Evolutionary conservation across 2,329 filamentous ascomycete genomes (phyloP).

Genomic region (Colletotrichum nymphaeae): DNA sequence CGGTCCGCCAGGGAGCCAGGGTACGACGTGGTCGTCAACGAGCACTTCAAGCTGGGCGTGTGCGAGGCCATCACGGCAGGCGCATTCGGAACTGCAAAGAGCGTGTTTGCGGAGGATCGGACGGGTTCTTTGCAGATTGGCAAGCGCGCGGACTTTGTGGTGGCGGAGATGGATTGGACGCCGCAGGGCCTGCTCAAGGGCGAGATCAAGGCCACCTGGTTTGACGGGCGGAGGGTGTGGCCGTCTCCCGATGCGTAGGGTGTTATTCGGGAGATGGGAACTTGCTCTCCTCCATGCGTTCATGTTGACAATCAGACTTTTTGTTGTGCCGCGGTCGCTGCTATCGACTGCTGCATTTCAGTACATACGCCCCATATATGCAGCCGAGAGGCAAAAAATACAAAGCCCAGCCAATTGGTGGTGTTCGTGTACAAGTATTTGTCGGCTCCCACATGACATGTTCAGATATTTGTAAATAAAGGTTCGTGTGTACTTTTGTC

Average conservation of each 20-base stretch:
- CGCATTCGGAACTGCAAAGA: constrained; percentile 60
- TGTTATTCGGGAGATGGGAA: too few species aligned
- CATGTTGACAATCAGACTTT: background rate
- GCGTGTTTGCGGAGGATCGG: constrained; percentile 59
- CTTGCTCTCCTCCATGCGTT: background rate
- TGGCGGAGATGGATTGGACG: constrained; percentile 62
- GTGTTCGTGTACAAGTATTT: background rate
- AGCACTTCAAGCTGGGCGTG: constrained; percentile 58
- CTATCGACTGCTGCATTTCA: background rate
- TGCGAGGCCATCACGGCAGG: constrained; percentile 60
- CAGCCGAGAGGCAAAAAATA: background rate
- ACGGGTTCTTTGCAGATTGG: constrained; percentile 60
- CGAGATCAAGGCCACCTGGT: constrained; percentile 60
- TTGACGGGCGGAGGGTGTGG: constrained; percentile 52
- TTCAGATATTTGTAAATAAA: constrained; percentile 10
- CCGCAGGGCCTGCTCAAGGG: constrained; percentile 54
- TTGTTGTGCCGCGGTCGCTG: background rate
- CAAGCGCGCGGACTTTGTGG: constrained; percentile 63
- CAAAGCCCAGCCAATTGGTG: background rate
- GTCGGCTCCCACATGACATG: background rate
- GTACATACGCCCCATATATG: background rate
- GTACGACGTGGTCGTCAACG: constrained; percentile 53
- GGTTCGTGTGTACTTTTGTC: background rate
- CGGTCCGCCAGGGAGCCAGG: constrained; percentile 58
- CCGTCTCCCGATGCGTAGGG: constrained; percentile 9